phyloP scores from a whole-genome alignment of 345 rosid species.

The Camelina laxa region DNA sequence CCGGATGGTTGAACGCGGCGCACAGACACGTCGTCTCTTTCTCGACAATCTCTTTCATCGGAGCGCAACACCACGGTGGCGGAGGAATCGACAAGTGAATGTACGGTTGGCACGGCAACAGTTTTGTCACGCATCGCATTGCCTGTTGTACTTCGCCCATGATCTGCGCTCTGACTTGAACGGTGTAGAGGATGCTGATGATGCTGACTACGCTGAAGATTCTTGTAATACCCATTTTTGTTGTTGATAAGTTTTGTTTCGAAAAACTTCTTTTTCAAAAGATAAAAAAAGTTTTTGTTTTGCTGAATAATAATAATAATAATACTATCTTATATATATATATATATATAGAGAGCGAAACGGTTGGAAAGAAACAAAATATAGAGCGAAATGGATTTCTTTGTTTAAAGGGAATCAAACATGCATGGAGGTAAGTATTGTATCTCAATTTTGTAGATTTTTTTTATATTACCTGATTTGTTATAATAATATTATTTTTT shows the following conservation, averaged over 20 bases:
- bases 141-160: not conserved
- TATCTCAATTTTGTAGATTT: no score
- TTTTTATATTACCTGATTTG: no score
- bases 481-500: no score
- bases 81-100: conserved; percentile 34
- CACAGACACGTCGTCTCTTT: conserved; percentile 53
- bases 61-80: conserved; percentile 55
- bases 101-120: conserved; percentile 58
- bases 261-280: no score
- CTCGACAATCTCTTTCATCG: conserved; percentile 47
- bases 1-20: conserved; percentile 41
- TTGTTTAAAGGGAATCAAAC: no score
- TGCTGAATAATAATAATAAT: not conserved
- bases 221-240: conserved; percentile 10
- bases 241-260: not conserved
- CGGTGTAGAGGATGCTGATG: conserved; percentile 14
- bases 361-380: no score
- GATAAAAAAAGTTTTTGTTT: not conserved
- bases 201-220: not conserved
- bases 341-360: no score
- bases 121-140: conserved; percentile 47
- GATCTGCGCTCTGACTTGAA: conserved; percentile 12
- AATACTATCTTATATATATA: conserved; percentile 4
- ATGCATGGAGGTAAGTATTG: no score
- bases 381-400: no score